A percentile compares a stretch with the other conserved stretches of the same genome.
Evolutionary conservation across 495 filamentous ascomycete genomes (phyloP).

Genomic region (Oidiodendron maius): DNA sequence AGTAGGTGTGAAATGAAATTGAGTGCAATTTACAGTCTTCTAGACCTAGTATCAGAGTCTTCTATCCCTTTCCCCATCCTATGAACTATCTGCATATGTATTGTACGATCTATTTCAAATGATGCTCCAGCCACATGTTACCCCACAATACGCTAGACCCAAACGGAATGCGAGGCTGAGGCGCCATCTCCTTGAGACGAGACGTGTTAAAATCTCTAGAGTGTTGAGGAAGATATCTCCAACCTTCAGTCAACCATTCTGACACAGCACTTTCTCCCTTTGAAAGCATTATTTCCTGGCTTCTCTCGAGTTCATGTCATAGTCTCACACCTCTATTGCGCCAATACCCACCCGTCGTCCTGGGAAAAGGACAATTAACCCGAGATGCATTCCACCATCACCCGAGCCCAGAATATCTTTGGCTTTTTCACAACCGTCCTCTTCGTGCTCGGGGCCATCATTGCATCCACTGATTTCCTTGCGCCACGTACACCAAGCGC

Average conservation of each 20-base stretch:
- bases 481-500: slow-evolving; percentile 61
- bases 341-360: not conserved
- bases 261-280: too few relatives aligned
- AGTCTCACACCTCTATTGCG: not conserved
- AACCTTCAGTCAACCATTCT: too few relatives aligned
- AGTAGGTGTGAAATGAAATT: too few relatives aligned
- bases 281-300: too few relatives aligned
- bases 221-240: too few relatives aligned
- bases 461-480: slow-evolving; percentile 74
- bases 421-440: slow-evolving; percentile 96
- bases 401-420: slow-evolving; percentile 85
- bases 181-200: not conserved
- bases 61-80: too few relatives aligned
- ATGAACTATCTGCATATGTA: too few relatives aligned
- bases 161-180: not conserved
- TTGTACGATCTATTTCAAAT: too few relatives aligned
- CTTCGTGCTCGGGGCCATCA: slow-evolving; percentile 69
- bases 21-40: too few relatives aligned
- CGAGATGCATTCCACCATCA: slow-evolving; percentile 78
- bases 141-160: slow-evolving; percentile 7
- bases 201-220: slow-evolving; percentile 1
- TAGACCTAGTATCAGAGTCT: too few relatives aligned
- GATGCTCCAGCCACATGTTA: slow-evolving; percentile 2
- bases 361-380: not conserved
- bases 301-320: not conserved